These are phyloP conservation scores for Saccharomycopsis hybrid DNA, from an alignment of 1,139 yeast genomes.

Conservation along the genomic window DNA sequence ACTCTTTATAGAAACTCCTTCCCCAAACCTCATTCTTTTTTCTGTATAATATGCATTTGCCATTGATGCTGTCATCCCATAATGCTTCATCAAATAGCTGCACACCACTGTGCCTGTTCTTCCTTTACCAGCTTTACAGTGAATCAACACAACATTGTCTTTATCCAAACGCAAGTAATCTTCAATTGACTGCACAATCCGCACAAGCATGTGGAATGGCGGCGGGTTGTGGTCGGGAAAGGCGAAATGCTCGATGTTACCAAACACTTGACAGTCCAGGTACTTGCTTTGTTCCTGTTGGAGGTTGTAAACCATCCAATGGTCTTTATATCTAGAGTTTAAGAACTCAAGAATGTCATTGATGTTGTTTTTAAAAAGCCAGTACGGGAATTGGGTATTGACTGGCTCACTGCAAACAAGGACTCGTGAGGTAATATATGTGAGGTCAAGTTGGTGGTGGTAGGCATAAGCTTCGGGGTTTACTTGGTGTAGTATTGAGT, in stretches of 20 bases:
- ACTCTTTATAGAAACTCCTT: conserved; percentile 66
- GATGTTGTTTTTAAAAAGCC: conserved; percentile 51
- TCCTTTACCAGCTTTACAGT: conserved; percentile 92
- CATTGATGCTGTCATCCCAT: conserved; percentile 32
- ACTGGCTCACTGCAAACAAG: conserved; percentile 76
- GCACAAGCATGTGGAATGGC: conserved; percentile 44
- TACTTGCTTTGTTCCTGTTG: conserved; percentile 56
- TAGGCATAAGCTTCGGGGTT: conserved; percentile 4
- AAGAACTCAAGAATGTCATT: conserved; percentile 46
- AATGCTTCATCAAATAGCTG: conserved; percentile 56
- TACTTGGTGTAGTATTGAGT: conserved; percentile 7
- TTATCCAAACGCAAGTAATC: conserved; percentile 32
- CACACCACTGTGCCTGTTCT: conserved; percentile 75
- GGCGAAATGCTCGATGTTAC: conserved; percentile 22
- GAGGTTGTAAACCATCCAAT: conserved; percentile 74
- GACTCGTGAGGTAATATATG: conserved; percentile 54
- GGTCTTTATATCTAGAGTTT: conserved; percentile 39
- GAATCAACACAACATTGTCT: conserved; percentile 58
- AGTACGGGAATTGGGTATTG: conserved; percentile 31
- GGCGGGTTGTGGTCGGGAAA: conserved; percentile 81
- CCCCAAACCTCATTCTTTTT: conserved; percentile 52
- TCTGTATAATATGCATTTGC: conserved; percentile 50
- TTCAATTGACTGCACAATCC: conserved; percentile 41
- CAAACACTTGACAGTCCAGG: conserved; percentile 33
- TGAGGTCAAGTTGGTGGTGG: conserved; percentile 41